phyloP scores from a whole-genome alignment of 2,329 filamentous ascomycete genomes.

The Colletotrichum tanaceti region DNA sequence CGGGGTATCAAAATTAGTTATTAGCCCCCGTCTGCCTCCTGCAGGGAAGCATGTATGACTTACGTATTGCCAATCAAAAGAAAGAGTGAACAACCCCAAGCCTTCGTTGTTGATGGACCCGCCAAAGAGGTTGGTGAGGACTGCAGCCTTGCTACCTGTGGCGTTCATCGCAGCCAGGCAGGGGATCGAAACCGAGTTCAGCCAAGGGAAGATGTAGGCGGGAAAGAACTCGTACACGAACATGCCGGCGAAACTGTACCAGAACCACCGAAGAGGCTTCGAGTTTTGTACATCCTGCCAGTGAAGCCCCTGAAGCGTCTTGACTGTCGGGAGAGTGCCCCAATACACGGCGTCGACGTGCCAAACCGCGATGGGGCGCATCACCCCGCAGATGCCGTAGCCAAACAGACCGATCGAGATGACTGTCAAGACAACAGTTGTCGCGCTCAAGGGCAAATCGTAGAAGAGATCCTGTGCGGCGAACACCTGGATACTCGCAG shows the following conservation, averaged over 20 bases:
- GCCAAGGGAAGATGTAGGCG: constrained; percentile 66
- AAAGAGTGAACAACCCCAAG: constrained; percentile 60
- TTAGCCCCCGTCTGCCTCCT: neutral
- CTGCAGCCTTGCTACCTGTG: constrained; percentile 56
- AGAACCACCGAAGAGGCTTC: constrained; percentile 64
- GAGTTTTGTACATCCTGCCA: constrained; percentile 63
- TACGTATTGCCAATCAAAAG: constrained; percentile 67
- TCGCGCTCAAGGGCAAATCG: constrained; percentile 56
- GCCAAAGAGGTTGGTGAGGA: constrained; percentile 63
- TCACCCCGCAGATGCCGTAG: constrained; percentile 64
- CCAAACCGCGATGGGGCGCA: constrained; percentile 66
- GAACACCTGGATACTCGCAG: constrained; percentile 56
- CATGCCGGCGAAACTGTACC: constrained; percentile 62
- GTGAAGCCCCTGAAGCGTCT: constrained; percentile 65
- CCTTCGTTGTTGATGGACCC: constrained; percentile 65
- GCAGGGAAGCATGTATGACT: constrained; percentile 45
- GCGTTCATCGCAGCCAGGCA: constrained; percentile 65
- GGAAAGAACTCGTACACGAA: constrained; percentile 64
- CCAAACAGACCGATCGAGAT: constrained; percentile 68
- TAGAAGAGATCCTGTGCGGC: constrained; percentile 65
- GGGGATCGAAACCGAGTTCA: constrained; percentile 65
- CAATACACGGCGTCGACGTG: constrained; percentile 69
- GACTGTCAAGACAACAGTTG: constrained; percentile 60
- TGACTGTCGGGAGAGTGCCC: constrained; percentile 63
- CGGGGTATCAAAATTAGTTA: too few species aligned